A percentile compares a stretch with the other conserved stretches of the same genome.
Conservation (phyloP, 2,329 filamentous ascomycete species). For the Aspergillus novofumigatus region DNA sequence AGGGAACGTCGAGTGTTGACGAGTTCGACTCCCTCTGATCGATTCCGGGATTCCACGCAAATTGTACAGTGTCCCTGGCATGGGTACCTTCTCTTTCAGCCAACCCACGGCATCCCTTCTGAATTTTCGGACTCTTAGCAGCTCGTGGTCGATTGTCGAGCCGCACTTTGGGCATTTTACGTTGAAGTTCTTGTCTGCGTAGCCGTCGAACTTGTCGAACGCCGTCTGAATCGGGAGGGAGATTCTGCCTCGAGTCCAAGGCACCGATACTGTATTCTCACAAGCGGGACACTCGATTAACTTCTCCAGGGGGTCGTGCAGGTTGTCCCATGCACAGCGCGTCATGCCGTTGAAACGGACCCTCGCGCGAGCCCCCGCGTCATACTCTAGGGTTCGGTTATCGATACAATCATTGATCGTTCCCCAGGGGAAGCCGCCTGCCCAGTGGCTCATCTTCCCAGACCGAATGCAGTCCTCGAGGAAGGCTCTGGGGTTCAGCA, state of each 20-base stretch:
- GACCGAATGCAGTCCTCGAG: conserved; percentile 67
- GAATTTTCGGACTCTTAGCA: conserved; percentile 61
- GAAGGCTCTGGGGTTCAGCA: conserved; percentile 71
- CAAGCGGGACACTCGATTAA: conserved; percentile 56
- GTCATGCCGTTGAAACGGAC: conserved; percentile 48
- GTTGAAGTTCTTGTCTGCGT: conserved; percentile 45
- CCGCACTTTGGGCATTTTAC: conserved; percentile 51
- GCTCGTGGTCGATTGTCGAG: conserved; percentile 51
- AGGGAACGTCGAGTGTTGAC: conserved; percentile 45
- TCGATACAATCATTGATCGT: conserved; percentile 57
- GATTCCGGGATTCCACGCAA: conserved; percentile 49
- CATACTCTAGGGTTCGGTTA: conserved; percentile 54
- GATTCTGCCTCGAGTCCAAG: conserved; percentile 54
- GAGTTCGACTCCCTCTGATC: background rate
- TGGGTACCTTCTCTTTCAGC: conserved; percentile 46
- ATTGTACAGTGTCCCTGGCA: conserved; percentile 66
- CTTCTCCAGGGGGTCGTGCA: conserved; percentile 49
- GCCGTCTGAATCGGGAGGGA: conserved; percentile 18
- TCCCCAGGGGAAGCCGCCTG: conserved; percentile 63
- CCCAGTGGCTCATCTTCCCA: conserved; percentile 56
- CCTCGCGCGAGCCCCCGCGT: conserved; percentile 42
- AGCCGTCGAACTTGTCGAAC: conserved; percentile 26
- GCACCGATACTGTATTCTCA: conserved; percentile 37
- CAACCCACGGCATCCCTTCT: conserved; percentile 52
- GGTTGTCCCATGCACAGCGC: conserved; percentile 56